A percentile compares a stretch with the other conserved stretches of the same genome.
These are phyloP conservation scores for Candida vaughaniae DNA, from an alignment of 805 yeast species.

Conservation along the genomic window DNA sequence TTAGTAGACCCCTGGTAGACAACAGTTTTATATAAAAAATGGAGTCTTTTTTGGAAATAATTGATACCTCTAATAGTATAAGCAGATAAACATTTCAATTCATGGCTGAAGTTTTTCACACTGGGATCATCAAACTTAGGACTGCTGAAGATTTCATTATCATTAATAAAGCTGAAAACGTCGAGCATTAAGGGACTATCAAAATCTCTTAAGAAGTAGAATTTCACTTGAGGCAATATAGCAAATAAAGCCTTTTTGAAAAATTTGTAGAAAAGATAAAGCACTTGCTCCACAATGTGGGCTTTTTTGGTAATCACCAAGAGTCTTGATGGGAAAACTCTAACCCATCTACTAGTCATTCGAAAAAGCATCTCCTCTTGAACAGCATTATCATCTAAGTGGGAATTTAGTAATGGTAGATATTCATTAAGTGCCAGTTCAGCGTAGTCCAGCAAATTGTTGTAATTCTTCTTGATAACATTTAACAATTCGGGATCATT, in stretches of 20 bases:
- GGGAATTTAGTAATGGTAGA: slow-evolving; percentile 25
- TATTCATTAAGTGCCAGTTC: slow-evolving; percentile 24
- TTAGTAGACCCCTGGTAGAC: slow-evolving; percentile 24
- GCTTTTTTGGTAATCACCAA: slow-evolving; percentile 19
- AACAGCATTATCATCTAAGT: slow-evolving; percentile 22
- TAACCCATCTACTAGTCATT: slow-evolving; percentile 36
- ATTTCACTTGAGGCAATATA: slow-evolving; percentile 40
- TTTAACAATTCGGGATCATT: slow-evolving; percentile 10
- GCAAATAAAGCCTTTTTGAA: slow-evolving; percentile 35
- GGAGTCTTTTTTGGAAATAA: slow-evolving; percentile 28
- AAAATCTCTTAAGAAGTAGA: slow-evolving; percentile 38
- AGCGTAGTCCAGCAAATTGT: slow-evolving; percentile 23
- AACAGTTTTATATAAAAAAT: slow-evolving; percentile 26
- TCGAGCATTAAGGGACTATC: slow-evolving; percentile 42
- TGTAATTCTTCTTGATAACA: slow-evolving; percentile 20
- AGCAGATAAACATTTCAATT: slow-evolving; percentile 23
- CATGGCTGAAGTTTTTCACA: slow-evolving; percentile 12
- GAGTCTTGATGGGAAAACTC: slow-evolving; percentile 31
- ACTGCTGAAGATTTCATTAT: slow-evolving; percentile 20
- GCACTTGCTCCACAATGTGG: slow-evolving; percentile 31
- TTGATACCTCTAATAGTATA: slow-evolving; percentile 32
- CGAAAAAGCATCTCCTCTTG: slow-evolving; percentile 35
- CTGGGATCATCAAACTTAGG: slow-evolving; percentile 20
- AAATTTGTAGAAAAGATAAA: slow-evolving; percentile 32
- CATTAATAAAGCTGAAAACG: slow-evolving; percentile 24